These are phyloP conservation scores for Ophiosphaerella korrae DNA, from an alignment of 2,329 filamentous ascomycete genomes.

Conservation along the genomic window DNA sequence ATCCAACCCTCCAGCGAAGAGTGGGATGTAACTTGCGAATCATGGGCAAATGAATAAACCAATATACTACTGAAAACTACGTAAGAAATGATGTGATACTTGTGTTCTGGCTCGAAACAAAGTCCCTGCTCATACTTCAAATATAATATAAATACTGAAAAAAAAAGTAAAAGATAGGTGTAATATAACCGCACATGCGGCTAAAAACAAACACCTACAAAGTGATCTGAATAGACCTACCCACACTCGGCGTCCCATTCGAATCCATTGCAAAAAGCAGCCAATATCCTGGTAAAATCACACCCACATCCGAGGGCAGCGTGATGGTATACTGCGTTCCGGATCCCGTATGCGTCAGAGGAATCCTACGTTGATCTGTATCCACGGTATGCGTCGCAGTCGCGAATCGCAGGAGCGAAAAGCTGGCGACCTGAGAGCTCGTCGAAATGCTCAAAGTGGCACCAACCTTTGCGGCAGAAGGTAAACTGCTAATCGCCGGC, in stretches of 20 bases:
- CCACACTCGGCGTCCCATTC: constrained; percentile 51
- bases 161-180: too few relatives aligned
- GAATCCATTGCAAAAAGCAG: constrained; percentile 59
- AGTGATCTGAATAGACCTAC: too few relatives aligned
- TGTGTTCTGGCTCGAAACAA: too few relatives aligned
- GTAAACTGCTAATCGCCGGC: constrained; percentile 50
- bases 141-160: too few relatives aligned
- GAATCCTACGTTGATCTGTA: constrained; percentile 62
- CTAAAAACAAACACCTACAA: too few relatives aligned
- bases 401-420: constrained; percentile 56
- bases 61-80: too few relatives aligned
- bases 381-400: constrained; percentile 62
- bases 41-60: too few relatives aligned
- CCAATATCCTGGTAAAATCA: constrained; percentile 60
- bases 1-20: too few relatives aligned
- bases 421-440: constrained; percentile 29
- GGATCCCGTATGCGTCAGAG: constrained; percentile 44
- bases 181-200: too few relatives aligned
- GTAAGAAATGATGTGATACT: too few relatives aligned
- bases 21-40: too few relatives aligned
- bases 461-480: constrained; percentile 37
- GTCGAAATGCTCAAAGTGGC: constrained; percentile 41
- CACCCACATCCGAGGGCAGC: constrained; percentile 56
- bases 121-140: too few relatives aligned
- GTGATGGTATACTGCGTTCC: constrained; percentile 47